Percentiles rank a stretch among this genome's conserved stretches.
phyloP scores from a whole-genome alignment of 257 asterid genomes.

The Solanum bulbocastanum region DNA sequence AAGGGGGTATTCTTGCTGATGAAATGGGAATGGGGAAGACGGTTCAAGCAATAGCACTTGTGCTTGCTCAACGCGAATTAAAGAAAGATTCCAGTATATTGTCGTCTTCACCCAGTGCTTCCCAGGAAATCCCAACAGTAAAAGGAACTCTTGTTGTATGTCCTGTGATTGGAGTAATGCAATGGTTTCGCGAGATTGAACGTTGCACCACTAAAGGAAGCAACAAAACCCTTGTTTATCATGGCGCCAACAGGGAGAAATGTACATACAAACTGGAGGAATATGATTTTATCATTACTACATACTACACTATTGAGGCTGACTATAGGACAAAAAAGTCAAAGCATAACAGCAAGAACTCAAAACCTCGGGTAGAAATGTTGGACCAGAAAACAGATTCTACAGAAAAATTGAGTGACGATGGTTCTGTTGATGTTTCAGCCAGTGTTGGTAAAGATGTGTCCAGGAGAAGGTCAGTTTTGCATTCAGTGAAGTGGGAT shows the following conservation, averaged over 20 bases:
- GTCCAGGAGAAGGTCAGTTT: constrained; percentile 32
- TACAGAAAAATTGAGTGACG: constrained; percentile 13
- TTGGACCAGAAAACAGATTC: constrained; percentile 16
- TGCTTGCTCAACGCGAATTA: constrained; percentile 55
- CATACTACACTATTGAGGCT: constrained; percentile 69
- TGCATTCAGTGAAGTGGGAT: constrained; percentile 70
- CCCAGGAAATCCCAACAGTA: constrained; percentile 35
- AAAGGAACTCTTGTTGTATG: constrained; percentile 73
- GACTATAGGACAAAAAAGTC: constrained; percentile 68
- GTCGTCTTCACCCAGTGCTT: constrained; percentile 34
- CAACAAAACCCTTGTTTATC: constrained; percentile 66
- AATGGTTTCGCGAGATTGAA: constrained; percentile 37
- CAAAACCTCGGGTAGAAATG: background rate
- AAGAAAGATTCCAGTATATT: constrained; percentile 6
- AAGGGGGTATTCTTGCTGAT: constrained; percentile 93
- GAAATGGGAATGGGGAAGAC: constrained; percentile 99
- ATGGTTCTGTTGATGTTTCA: constrained; percentile 10
- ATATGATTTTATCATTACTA: constrained; percentile 77
- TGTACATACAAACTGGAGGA: constrained; percentile 39
- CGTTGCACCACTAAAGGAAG: constrained; percentile 59
- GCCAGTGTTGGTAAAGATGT: constrained; percentile 16
- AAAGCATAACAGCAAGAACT: constrained; percentile 54
- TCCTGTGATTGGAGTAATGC: constrained; percentile 73
- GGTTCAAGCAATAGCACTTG: constrained; percentile 84
- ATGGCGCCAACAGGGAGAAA: constrained; percentile 62